phyloP scores from a whole-genome alignment of 768 basidiomycete genomes.

The Pleurotus djamor region DNA sequence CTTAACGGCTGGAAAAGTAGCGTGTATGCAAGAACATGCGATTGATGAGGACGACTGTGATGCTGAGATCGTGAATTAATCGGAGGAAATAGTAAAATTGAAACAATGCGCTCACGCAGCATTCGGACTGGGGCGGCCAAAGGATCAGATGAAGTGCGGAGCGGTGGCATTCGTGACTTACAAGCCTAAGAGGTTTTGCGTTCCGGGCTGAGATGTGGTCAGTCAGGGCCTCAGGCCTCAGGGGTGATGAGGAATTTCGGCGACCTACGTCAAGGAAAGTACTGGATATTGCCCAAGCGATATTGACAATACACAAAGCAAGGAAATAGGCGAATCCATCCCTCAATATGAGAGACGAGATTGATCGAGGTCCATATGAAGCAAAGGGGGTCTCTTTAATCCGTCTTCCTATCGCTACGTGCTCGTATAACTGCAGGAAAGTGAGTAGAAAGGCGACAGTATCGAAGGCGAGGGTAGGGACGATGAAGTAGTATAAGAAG shows the following conservation, averaged over 20 bases:
- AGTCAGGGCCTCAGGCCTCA: too few species aligned
- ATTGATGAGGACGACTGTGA: constrained; percentile 2
- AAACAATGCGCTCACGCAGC: background rate
- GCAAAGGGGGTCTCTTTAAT: background rate
- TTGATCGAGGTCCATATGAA: background rate
- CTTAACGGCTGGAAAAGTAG: background rate
- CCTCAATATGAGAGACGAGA: background rate
- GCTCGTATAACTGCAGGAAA: background rate
- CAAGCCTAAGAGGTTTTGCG: background rate
- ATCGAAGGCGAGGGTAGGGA: background rate
- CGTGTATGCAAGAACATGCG: constrained; percentile 1
- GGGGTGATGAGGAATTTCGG: background rate
- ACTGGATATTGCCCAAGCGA: background rate
- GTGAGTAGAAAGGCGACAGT: background rate
- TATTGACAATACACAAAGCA: background rate
- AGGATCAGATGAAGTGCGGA: too few species aligned
- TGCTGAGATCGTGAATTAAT: background rate
- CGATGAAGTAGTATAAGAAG: background rate
- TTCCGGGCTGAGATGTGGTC: background rate
- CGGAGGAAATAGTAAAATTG: background rate
- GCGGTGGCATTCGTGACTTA: background rate
- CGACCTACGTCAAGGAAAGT: background rate
- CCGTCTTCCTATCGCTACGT: background rate
- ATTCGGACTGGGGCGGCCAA: background rate
- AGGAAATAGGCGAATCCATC: constrained; percentile 1